Evolutionary conservation across 441 rosid genomes (phyloP).

Genomic region (Pelargonium citronellum): DNA sequence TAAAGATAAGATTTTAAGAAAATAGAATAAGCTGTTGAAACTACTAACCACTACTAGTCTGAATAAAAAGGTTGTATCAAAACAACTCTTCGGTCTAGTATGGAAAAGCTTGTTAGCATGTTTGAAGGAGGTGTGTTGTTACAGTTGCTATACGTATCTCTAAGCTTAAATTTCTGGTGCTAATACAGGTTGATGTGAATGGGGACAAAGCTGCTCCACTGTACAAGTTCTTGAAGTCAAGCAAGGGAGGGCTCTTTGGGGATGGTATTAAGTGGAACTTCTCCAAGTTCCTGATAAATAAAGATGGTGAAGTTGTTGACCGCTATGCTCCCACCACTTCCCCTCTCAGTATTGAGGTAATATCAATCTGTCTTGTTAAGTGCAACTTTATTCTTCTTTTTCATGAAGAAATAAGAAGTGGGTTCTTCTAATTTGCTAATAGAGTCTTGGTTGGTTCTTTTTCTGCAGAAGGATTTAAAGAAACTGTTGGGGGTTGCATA

Average conservation of each 20-base stretch:
- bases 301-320: constrained; percentile 56
- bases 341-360: constrained; percentile 67
- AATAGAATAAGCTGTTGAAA: neutral
- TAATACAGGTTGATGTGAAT: constrained; percentile 53
- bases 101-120: neutral
- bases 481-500: constrained; percentile 52
- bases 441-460: neutral
- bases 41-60: neutral
- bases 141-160: neutral
- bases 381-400: neutral
- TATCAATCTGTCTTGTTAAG: neutral
- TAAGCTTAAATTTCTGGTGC: neutral
- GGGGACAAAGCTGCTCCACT: constrained; percentile 51
- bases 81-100: neutral
- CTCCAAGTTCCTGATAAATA: constrained; percentile 57
- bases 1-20: too few relatives aligned
- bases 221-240: constrained; percentile 56
- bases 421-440: neutral
- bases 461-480: constrained; percentile 69
- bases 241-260: constrained; percentile 61
- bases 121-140: neutral
- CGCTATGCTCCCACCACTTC: constrained; percentile 71
- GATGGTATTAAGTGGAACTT: constrained; percentile 67
- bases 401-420: neutral
- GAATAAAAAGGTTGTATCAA: neutral